phyloP scores from a whole-genome alignment of 2,329 filamentous ascomycete genomes.

The Xylogone sp. region DNA sequence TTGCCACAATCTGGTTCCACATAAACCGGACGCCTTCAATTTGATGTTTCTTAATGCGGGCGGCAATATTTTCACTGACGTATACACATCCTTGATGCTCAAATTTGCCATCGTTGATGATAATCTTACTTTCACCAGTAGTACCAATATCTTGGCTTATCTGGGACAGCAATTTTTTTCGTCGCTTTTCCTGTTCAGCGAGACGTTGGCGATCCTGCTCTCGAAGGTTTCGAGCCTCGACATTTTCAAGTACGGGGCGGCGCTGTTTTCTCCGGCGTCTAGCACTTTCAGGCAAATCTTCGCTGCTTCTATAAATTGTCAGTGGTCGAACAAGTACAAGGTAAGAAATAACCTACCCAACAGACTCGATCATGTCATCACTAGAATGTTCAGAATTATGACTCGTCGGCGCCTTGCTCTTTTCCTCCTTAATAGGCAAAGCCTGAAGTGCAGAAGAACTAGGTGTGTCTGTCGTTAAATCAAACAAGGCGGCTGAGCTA shows the following conservation, averaged over 20 bases:
- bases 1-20: slow-evolving; percentile 75
- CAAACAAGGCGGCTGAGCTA: background rate
- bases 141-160: slow-evolving; percentile 40
- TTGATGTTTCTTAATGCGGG: slow-evolving; percentile 73
- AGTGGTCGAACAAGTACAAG: background rate
- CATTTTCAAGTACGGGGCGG: slow-evolving; percentile 41
- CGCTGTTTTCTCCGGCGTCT: slow-evolving; percentile 28
- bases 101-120: slow-evolving; percentile 64
- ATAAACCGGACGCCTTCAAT: slow-evolving; percentile 79
- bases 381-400: background rate
- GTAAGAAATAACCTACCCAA: background rate
- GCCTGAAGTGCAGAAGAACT: background rate
- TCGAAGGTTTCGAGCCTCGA: slow-evolving; percentile 43
- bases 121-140: slow-evolving; percentile 44
- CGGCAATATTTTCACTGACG: slow-evolving; percentile 60
- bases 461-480: background rate
- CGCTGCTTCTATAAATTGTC: slow-evolving; percentile 14
- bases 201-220: slow-evolving; percentile 50
- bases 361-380: background rate
- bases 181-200: slow-evolving; percentile 50
- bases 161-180: slow-evolving; percentile 40
- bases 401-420: background rate
- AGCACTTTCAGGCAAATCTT: background rate
- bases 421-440: background rate
- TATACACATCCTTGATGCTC: slow-evolving; percentile 59